Evolutionary conservation across 495 filamentous ascomycete genomes (phyloP), one percentile per base, ranked within the genome.

Genomic region (Hyaloscypha hepaticicola): DNA sequence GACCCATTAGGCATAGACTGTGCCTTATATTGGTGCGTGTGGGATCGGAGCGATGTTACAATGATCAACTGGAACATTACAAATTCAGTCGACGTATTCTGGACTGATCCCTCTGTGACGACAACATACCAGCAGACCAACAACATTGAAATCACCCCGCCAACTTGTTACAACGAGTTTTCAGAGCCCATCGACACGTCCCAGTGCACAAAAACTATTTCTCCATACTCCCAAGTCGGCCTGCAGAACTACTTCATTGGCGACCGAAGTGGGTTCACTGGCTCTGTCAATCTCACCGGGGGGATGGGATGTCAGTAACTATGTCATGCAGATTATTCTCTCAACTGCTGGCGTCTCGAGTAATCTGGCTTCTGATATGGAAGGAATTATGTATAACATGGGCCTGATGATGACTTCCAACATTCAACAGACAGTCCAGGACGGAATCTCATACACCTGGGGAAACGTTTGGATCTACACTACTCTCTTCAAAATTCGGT

Each of bases 11-110:
- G 55, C 25, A 33, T 58, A 19, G 55, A 58, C 24, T 58, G 55
- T 33, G 55, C 55, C n/a, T 41, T 58, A 33, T 58, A 33, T 7
- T 58, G 55, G 55, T 58, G 55, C 24, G 55, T 58, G 29, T 3
- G 5, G 25, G 24, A 58, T 27, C 5, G 25, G n/a, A 27, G 22
- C 51, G 6, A 55, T 26, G 22, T 26, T 21, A 27, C 12, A 21
- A 55, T 55, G 51, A 26, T 14, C 22, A 55, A 55, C 12, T 21
- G 12, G 22, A 25, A 55, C 27, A 55, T 55, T 22, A 27, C 51
- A 26, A 25, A 55, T 55, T 6, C n/a, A 16, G 48, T 21, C 7
- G 7, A 21, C 16, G n/a, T 16, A 51, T 11, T 7, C 48, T 55
- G 51, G 51, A 55, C 51, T 27, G 51, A 55, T 26, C 14, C 51